Base-by-base conservation (phyloP, 495 filamentous ascomycete species). In the Penicillium chermesinum region DNA sequence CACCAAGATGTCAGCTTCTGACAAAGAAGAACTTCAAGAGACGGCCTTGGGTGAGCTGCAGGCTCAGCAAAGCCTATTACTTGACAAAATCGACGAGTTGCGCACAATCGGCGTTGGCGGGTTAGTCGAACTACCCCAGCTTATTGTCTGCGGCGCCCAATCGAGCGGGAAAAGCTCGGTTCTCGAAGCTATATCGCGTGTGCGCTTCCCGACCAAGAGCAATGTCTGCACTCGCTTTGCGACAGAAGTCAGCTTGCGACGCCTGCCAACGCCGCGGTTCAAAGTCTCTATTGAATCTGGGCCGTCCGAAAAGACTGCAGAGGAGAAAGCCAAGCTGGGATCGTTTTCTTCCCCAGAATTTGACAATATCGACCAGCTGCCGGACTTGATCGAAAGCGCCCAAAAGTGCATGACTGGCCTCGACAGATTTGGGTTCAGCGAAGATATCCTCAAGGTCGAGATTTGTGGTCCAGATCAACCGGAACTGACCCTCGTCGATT, bases 131-230 rank as follows among this genome's bases (percentile, higher is more conserved):
- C 72, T 88, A 0, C 87, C 87, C 0, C 84, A 88, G 48, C 69
- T 91, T 18, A 74, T 88, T 10, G 85, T 89, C n/a, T 83, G 83
- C 47, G 85, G 86, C 0, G 78, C 85, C 55, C 84, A 87, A 52
- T 85, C 81, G 0, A 76, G 78, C 9, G 86, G 86, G 2, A 89
- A 89, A 53, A 85, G 81, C 54, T 89, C 84, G 0, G 83, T 89
- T 0, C 75, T 89, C 0, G 84, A 89, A 64, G 85, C 83, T 0
- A 78, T 91, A 38, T 83, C 84, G 0, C 76, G 81, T 33, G 79
- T 88, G 13, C 77, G 79, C 0, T 89, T 89, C 49, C 83, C 85
- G 0, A 57, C 73, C n/a, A 77, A 83, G 35, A 77, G 78, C 44
- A 80, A 75, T 38, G 56, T 82, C 0, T 88, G 85, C 59, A 88